A percentile compares a stretch with the other conserved stretches of the same genome.
These are phyloP conservation scores for Fusarium napiforme DNA, from an alignment of 2,329 filamentous ascomycete genomes.

Conservation along the genomic window DNA sequence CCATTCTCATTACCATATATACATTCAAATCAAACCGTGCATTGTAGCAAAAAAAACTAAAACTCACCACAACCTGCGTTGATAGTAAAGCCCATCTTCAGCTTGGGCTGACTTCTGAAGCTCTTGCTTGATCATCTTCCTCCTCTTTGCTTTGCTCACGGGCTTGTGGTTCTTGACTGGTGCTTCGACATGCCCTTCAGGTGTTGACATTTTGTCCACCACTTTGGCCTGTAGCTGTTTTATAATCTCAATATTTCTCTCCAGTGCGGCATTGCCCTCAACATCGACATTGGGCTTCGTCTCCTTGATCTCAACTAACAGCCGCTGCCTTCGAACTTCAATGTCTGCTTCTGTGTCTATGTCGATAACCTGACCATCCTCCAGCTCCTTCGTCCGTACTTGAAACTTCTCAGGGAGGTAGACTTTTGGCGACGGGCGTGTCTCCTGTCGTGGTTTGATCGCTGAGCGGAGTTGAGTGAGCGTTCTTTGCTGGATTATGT, in stretches of 20 bases:
- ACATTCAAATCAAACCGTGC: not conserved
- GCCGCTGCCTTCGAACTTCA: constrained; percentile 43
- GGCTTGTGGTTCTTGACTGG: constrained; percentile 57
- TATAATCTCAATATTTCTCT: constrained; percentile 48
- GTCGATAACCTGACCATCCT: constrained; percentile 58
- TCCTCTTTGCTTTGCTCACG: constrained; percentile 63
- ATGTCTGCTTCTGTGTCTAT: constrained; percentile 51
- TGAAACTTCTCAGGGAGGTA: constrained; percentile 64
- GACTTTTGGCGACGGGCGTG: constrained; percentile 59
- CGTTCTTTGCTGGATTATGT: constrained; percentile 87
- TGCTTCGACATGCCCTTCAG: constrained; percentile 51
- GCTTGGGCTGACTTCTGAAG: constrained; percentile 60
- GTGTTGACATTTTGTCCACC: constrained; percentile 48
- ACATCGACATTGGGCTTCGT: constrained; percentile 44
- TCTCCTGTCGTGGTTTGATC: constrained; percentile 60
- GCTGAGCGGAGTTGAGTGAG: constrained; percentile 80
- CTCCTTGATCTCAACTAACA: constrained; percentile 51
- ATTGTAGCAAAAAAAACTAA: not conserved
- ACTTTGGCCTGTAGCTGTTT: constrained; percentile 48
- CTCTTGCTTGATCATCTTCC: constrained; percentile 68
- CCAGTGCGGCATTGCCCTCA: constrained; percentile 25
- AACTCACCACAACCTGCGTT: constrained; percentile 63
- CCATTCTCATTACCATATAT: constrained; percentile 21
- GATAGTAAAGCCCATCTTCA: constrained; percentile 62
- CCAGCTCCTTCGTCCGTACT: constrained; percentile 56